A percentile compares a stretch with the other conserved stretches of the same genome.
Evolutionary conservation across 2,329 filamentous ascomycete genomes (phyloP).

Genomic region (Arthrobotrys iridis): DNA sequence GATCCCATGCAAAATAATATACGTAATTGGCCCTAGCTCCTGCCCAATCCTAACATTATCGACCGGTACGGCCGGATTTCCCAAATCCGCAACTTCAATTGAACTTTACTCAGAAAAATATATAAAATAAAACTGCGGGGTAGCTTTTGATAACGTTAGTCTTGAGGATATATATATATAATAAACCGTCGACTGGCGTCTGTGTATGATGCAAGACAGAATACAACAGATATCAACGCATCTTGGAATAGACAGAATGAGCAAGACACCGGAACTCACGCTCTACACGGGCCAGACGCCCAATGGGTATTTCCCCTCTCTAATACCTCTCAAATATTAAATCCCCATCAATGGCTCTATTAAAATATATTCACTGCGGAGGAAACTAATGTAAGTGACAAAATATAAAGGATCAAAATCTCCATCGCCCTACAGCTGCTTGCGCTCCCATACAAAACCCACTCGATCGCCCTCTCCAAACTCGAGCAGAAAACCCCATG

Average conservation of each 20-base stretch:
- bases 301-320: slow-evolving; percentile 68
- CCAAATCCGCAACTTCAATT: no score
- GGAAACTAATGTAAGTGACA: not conserved
- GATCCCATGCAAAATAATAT: no score
- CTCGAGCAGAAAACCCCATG: slow-evolving; percentile 85
- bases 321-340: not conserved
- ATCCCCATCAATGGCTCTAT: not conserved
- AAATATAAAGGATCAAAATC: slow-evolving; percentile 78
- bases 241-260: no score
- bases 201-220: no score
- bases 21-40: no score
- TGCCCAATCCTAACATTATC: no score
- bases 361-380: not conserved
- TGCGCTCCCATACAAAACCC: slow-evolving; percentile 67
- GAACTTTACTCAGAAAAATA: no score
- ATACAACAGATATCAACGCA: slow-evolving; percentile 31
- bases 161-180: no score
- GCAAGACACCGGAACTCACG: slow-evolving; percentile 71
- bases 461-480: slow-evolving; percentile 74
- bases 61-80: no score
- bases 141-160: no score
- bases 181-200: no score
- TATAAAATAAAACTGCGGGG: no score
- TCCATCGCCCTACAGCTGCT: slow-evolving; percentile 78
- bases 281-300: slow-evolving; percentile 85